Evolutionary conservation across 257 asterid species (phyloP).

Genomic region (Nicotiana benthamiana): DNA sequence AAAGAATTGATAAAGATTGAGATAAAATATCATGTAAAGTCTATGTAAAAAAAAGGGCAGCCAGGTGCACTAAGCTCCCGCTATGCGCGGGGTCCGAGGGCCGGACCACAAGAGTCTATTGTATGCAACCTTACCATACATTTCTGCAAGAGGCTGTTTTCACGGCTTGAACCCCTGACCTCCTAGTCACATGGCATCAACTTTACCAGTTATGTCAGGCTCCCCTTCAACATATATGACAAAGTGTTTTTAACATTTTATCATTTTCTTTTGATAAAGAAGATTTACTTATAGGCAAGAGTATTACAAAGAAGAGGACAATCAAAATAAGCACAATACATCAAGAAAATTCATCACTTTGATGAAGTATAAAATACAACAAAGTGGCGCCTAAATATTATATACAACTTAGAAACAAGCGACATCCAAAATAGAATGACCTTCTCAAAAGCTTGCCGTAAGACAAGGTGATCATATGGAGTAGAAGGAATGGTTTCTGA

Average conservation of each 20-base stretch:
- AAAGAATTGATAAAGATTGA: background rate
- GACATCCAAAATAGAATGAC: constrained; percentile 28
- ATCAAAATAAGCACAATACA: background rate
- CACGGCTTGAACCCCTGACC: too few relatives aligned
- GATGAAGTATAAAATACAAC: background rate
- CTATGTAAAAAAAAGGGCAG: too few relatives aligned
- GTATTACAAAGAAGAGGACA: background rate
- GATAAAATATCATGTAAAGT: background rate
- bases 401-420: background rate
- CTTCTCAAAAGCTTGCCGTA: constrained; percentile 93
- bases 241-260: background rate
- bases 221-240: background rate
- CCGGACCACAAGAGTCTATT: too few relatives aligned
- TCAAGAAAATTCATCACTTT: background rate
- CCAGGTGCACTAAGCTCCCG: too few relatives aligned
- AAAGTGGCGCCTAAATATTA: background rate
- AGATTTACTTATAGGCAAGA: background rate
- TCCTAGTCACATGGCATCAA: too few relatives aligned
- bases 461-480: constrained; percentile 65
- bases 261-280: background rate
- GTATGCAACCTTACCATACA: too few relatives aligned
- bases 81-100: too few relatives aligned
- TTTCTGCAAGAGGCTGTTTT: too few relatives aligned
- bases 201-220: too few relatives aligned
- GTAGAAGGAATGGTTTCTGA: constrained; percentile 65